These are phyloP conservation scores for Keithomyces neogunnii DNA, from an alignment of 2,329 filamentous ascomycete genomes.

Conservation along the genomic window DNA sequence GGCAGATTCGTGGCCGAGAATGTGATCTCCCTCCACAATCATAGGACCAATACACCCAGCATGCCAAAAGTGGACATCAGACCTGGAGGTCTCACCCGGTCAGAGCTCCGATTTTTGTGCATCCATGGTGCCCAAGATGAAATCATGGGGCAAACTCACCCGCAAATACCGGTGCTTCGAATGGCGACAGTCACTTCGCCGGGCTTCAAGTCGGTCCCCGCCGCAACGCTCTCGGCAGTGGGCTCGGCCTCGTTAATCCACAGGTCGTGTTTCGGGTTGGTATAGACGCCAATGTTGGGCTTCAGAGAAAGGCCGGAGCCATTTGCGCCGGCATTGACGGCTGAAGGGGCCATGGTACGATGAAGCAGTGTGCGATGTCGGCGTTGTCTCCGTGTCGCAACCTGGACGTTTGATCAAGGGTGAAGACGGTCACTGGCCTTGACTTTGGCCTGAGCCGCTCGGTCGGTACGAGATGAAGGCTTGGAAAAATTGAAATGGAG, in stretches of 20 bases:
- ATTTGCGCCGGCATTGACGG: conserved; percentile 4
- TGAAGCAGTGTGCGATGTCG: neutral
- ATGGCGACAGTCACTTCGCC: conserved; percentile 85
- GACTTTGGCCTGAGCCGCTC: neutral
- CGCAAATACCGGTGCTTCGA: conserved; percentile 94
- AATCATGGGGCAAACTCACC: conserved; percentile 39
- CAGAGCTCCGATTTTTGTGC: neutral
- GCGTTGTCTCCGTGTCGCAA: no score
- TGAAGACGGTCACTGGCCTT: neutral
- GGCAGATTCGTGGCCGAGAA: conserved; percentile 89
- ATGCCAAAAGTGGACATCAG: conserved; percentile 96
- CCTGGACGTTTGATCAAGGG: neutral
- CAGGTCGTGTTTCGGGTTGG: conserved; percentile 83
- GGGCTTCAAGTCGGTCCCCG: conserved; percentile 58
- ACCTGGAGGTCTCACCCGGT: conserved; percentile 38
- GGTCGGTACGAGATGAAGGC: neutral
- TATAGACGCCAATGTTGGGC: conserved; percentile 92
- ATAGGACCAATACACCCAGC: conserved; percentile 92
- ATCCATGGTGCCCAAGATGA: neutral
- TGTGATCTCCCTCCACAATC: conserved; percentile 82
- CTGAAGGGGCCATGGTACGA: conserved; percentile 2
- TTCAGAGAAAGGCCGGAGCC: conserved; percentile 36
- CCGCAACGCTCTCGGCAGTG: conserved; percentile 63
- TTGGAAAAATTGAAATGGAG: no score
- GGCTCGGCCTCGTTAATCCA: conserved; percentile 79